Conservation (phyloP, 257 asterid species). For the Misopates orontium region DNA sequence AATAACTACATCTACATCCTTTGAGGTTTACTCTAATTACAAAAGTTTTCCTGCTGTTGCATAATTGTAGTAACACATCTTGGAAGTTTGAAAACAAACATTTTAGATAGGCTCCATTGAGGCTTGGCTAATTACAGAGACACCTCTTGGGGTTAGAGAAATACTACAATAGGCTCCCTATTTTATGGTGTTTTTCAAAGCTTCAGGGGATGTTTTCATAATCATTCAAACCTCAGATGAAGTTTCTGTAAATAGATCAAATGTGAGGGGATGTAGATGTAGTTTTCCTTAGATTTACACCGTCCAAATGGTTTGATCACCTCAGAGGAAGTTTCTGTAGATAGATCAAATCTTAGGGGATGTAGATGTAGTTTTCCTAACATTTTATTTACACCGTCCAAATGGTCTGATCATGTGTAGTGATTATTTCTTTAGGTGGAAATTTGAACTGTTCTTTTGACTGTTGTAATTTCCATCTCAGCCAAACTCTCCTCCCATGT, state of each 20-base stretch:
- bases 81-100: neutral
- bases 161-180: too few relatives aligned
- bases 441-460: constrained; percentile 24
- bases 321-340: neutral
- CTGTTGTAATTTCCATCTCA: constrained; percentile 35
- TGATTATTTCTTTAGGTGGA: constrained; percentile 8
- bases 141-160: too few relatives aligned
- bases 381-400: too few relatives aligned
- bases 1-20: neutral
- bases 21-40: neutral
- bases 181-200: too few relatives aligned
- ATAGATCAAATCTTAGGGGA: neutral
- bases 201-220: too few relatives aligned
- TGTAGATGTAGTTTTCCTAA: too few relatives aligned
- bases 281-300: neutral
- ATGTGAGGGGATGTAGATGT: neutral
- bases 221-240: neutral
- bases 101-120: neutral
- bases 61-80: neutral
- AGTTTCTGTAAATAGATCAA: neutral
- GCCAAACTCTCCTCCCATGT: constrained; percentile 44
- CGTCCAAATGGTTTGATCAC: neutral
- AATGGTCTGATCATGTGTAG: neutral
- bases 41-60: neutral
- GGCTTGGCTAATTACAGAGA: too few relatives aligned